Evolutionary conservation across 192 early-diverging fungal species (phyloP).

Genomic region (Dissophora ornata): DNA sequence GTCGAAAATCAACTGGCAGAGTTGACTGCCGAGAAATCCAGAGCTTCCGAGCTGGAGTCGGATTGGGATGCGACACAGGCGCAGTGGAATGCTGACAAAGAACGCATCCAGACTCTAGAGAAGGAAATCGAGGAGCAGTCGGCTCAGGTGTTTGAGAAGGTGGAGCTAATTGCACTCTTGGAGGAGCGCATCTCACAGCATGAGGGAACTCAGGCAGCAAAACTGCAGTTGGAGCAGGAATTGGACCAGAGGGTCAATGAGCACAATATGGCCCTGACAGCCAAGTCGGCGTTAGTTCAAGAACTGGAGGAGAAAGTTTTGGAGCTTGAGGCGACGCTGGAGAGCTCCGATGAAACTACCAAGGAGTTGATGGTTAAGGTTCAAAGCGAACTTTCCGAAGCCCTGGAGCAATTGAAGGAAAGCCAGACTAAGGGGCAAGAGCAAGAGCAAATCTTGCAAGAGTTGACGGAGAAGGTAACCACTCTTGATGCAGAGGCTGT

Average conservation of each 20-base stretch:
- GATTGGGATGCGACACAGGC: constrained; percentile 33
- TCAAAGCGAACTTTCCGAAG: constrained; percentile 20
- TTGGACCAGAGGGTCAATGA: constrained; percentile 1
- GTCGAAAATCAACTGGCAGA: constrained; percentile 41
- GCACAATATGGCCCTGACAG: constrained; percentile 1
- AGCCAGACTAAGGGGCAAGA: constrained; percentile 26
- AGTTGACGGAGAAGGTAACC: constrained; percentile 10
- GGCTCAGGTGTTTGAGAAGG: constrained; percentile 21
- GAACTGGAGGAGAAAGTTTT: constrained; percentile 32
- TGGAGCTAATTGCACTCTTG: constrained; percentile 11
- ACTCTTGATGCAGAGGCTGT: not conserved
- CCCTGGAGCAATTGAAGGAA: constrained; percentile 17
- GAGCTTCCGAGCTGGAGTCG: constrained; percentile 28
- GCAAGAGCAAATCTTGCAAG: constrained; percentile 15
- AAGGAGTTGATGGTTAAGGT: constrained; percentile 8
- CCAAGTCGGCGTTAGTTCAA: constrained; percentile 17
- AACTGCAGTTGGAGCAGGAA: constrained; percentile 25
- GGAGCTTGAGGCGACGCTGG: constrained; percentile 6
- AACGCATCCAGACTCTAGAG: constrained; percentile 21
- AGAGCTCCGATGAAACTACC: not conserved
- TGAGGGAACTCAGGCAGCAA: constrained; percentile 17
- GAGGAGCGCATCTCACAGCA: constrained; percentile 10
- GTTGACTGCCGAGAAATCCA: constrained; percentile 19
- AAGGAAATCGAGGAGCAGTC: constrained; percentile 35
- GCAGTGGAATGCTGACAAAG: constrained; percentile 41